These are phyloP conservation scores for Cercospora sesami DNA, from an alignment of 2,329 filamentous ascomycete genomes.

Conservation along the genomic window DNA sequence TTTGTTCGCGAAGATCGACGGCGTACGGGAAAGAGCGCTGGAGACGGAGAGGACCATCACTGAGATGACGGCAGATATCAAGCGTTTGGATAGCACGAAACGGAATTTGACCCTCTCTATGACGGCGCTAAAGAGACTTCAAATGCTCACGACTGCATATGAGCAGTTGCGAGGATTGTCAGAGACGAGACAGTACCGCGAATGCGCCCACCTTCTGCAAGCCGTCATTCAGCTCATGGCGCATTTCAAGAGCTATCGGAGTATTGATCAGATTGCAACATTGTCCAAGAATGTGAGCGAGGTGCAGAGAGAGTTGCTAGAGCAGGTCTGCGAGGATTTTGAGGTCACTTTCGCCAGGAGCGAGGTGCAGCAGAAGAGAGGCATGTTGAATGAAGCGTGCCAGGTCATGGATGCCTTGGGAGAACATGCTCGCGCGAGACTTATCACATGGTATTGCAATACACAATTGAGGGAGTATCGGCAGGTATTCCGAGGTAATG, in stretches of 20 bases:
- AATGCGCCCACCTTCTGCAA: constrained; percentile 90
- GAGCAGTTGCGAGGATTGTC: constrained; percentile 85
- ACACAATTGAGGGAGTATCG: constrained; percentile 93
- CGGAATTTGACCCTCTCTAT: constrained; percentile 94
- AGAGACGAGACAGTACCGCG: constrained; percentile 84
- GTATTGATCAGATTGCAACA: constrained; percentile 95
- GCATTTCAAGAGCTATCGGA: constrained; percentile 96
- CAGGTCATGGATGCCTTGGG: constrained; percentile 92
- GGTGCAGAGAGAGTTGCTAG: constrained; percentile 84
- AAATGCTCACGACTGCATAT: constrained; percentile 99
- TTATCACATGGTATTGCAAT: constrained; percentile 97
- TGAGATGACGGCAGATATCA: constrained; percentile 98
- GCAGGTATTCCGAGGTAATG: constrained; percentile 91
- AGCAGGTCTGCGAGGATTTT: constrained; percentile 99
- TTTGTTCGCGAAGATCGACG: constrained; percentile 93
- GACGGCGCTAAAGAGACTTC: constrained; percentile 93
- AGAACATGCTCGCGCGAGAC: constrained; percentile 74
- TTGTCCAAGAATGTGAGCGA: constrained; percentile 91
- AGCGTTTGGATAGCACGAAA: constrained; percentile 93
- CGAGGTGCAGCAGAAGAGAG: constrained; percentile 70
- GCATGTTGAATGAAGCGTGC: constrained; percentile 80
- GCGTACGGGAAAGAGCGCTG: constrained; percentile 81
- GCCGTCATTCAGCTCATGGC: constrained; percentile 97
- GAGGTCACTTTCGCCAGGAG: constrained; percentile 90
- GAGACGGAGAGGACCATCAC: constrained; percentile 95